Evolutionary conservation across 148 eudicot species (phyloP).

Genomic region (Tetragonia tetragonoides): DNA sequence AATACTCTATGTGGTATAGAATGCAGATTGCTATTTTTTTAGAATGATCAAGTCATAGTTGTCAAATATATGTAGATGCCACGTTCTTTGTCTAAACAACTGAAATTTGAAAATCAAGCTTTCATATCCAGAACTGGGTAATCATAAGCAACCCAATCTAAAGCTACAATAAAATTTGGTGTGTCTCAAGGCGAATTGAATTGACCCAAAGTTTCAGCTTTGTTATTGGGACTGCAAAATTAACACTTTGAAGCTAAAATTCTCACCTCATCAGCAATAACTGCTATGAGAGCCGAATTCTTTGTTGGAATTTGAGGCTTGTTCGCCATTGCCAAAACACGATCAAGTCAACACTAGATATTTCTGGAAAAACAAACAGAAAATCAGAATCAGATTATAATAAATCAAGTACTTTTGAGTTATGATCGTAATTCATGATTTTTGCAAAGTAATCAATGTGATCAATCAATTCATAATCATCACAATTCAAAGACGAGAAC

Average conservation of each 20-base stretch:
- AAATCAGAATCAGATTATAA: not conserved
- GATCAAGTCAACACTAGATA: slow-evolving; percentile 13
- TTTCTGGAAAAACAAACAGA: slow-evolving; percentile 9
- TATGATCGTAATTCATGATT: too few species aligned
- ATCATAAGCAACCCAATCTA: not conserved
- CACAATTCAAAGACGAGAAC: not conserved
- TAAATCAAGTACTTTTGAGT: not conserved
- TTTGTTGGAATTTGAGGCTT: slow-evolving; percentile 54
- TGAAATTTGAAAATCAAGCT: not conserved
- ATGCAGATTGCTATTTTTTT: too few species aligned
- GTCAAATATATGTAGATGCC: too few species aligned
- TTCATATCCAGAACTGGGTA: not conserved
- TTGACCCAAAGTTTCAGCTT: not conserved
- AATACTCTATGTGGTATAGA: too few species aligned
- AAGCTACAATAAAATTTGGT: not conserved
- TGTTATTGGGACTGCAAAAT: not conserved
- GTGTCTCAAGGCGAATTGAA: not conserved
- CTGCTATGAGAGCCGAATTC: slow-evolving; percentile 70
- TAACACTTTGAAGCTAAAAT: not conserved
- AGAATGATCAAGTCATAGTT: too few species aligned
- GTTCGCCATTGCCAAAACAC: slow-evolving; percentile 51
- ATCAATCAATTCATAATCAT: not conserved
- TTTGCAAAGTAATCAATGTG: not conserved
- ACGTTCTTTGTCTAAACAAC: too few species aligned
- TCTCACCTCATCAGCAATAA: slow-evolving; percentile 79